Evolutionary conservation across 2,329 filamentous ascomycete genomes (phyloP).

Genomic region (Diplodia corticola): DNA sequence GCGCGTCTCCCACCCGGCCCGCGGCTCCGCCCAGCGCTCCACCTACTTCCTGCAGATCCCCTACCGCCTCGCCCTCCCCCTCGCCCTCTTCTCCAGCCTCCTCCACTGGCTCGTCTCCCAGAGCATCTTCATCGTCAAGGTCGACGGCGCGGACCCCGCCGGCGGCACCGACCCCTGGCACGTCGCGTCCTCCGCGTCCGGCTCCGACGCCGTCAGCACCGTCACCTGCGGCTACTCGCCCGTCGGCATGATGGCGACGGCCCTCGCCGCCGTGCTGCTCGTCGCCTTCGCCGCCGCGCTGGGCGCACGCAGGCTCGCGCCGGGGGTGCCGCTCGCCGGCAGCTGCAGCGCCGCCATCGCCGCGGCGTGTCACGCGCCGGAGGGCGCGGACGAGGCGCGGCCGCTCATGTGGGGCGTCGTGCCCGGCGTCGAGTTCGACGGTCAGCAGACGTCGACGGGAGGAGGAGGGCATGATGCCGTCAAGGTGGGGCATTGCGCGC

Average conservation of each 20-base stretch:
- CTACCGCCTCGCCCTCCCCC: slow-evolving; percentile 40
- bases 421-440: neutral
- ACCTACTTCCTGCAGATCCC: slow-evolving; percentile 47
- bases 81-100: slow-evolving; percentile 35
- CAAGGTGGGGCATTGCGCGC: neutral
- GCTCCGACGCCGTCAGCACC: neutral
- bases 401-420: neutral
- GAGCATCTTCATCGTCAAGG: slow-evolving; percentile 42
- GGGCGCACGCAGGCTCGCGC: neutral
- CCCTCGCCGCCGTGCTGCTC: neutral
- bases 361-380: neutral
- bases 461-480: no score
- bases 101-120: slow-evolving; percentile 50
- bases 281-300: neutral
- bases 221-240: slow-evolving; percentile 6
- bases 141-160: slow-evolving; percentile 26
- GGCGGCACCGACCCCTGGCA: neutral
- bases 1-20: slow-evolving; percentile 40
- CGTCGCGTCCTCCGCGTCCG: no score
- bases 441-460: no score
- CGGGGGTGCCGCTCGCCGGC: neutral
- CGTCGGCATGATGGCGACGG: neutral
- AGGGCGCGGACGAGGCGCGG: neutral
- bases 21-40: slow-evolving; percentile 39
- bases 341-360: neutral